Evolutionary conservation across 148 eudicot genomes (phyloP), one percentile per base, ranked within the genome.

Genomic region (Hydrangea macrophylla): DNA sequence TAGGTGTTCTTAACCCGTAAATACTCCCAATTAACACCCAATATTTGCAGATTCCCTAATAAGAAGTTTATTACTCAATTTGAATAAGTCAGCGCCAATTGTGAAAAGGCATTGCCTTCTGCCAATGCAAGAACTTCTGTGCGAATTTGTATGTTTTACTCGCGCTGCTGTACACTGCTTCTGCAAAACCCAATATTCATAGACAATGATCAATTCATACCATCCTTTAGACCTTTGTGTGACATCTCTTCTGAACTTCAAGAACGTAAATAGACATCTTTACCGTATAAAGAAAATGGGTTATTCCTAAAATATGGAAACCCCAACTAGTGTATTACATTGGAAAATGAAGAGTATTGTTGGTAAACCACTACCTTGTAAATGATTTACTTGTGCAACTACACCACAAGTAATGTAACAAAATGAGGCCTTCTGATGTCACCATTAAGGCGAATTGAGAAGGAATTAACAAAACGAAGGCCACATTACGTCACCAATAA

Each of bases 391-490:
- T 55, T 6, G 26, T 72, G 64, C 26, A 33, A 30, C 62, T 36
- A 57, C 36, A 45, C 54, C 32, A 62, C 6, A 68, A 45, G 39
- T 31, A 26, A 27, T 35, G 53, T 17, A 64, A 64, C 65, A 55
- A 63, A 44, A 22, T 15, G 15, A 57, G 10, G 45, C 33, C 35
- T 65, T 55, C 62, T 3, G 53, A 13, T 55, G 51, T 62, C 18
- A 45, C 27, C 59, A 62, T 10, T 48, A 28, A 13, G 9, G 27
- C 44, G 15, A 7, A 32, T 8, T 2, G 6, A 37, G 5, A 23
- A 7, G 3, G 28, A 13, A 54, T 18, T 18, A 2, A 48, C n/a
- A n/a, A 48, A 48, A 48, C 39, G 8, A 35, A 35, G 4, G 8
- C 39, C 8, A 8, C 39, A n/a, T n/a, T n/a, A n/a, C n/a, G n/a